phyloP scores from a whole-genome alignment of 495 filamentous ascomycete species.

The Aspergillus kassunensis region DNA sequence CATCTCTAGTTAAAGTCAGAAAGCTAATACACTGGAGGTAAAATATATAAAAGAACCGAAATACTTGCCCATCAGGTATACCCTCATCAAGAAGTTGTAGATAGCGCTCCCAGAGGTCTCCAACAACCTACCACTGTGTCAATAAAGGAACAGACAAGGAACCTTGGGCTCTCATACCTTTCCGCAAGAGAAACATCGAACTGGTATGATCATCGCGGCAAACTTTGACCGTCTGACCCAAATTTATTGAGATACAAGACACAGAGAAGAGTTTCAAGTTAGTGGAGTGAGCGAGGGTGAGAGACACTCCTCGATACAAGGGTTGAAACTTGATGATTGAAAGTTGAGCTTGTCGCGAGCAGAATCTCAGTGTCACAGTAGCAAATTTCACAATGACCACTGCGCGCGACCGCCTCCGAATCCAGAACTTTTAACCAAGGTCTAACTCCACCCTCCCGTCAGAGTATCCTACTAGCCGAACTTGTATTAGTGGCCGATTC shows the following conservation, averaged over 20 bases:
- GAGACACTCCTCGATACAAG: too few species aligned
- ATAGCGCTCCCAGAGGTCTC: slow-evolving; percentile 95
- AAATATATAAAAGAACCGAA: too few species aligned
- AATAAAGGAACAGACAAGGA: slow-evolving; percentile 10
- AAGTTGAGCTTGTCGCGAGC: too few species aligned
- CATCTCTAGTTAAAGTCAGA: slow-evolving; percentile 55
- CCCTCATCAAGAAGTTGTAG: slow-evolving; percentile 75
- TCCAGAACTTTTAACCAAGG: too few species aligned
- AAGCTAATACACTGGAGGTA: too few species aligned
- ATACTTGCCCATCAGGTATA: slow-evolving; percentile 66
- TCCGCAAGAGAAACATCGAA: slow-evolving; percentile 97
- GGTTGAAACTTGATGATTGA: too few species aligned
- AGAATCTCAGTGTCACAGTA: too few species aligned
- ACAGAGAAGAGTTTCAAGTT: too few species aligned
- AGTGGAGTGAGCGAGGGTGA: too few species aligned
- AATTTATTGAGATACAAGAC: too few species aligned
- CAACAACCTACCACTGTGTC: slow-evolving; percentile 66
- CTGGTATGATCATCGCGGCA: slow-evolving; percentile 88
- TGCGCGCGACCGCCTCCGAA: too few species aligned
- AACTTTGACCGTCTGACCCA: neutral
- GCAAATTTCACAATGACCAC: neutral
- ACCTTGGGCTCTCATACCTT: slow-evolving; percentile 61
- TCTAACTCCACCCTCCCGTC: too few species aligned
- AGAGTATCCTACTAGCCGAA: slow-evolving; percentile 2
- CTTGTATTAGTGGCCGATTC: neutral